Base-by-base conservation (phyloP, 2,329 filamentous ascomycete species). In the Penicillium palitans region DNA sequence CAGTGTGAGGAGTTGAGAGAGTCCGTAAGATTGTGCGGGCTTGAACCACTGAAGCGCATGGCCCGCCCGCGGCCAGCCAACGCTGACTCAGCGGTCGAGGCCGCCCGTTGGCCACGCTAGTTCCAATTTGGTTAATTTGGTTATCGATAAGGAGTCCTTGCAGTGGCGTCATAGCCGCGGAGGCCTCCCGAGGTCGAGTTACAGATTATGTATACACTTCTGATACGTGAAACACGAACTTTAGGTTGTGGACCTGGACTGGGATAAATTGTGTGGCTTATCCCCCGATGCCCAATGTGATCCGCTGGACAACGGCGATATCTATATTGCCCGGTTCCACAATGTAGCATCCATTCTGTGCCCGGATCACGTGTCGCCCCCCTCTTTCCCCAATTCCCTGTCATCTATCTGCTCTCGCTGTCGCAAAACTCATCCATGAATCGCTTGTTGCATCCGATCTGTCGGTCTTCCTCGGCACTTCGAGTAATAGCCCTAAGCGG, bases 51-150 rank as follows among this genome's bases (percentile, higher is more conserved):
- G 12, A 19, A 42, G 27, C 37, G 19, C 46, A 42, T 31, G 17
- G 27, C 37, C 25, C 35, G 44, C 27, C 41, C 17, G 25, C 24
- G 37, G 24, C n/a, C 25, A 52, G 21, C 44, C 63, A 61, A 61
- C 63, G 40, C 64, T 72, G 67, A 74, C 52, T 74, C 70, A 73
- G 65, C 68, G 51, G 52, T 57, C 55, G 54, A 61, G 59, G 56
- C 64, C 58, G 29, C 44, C 63, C 55, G 29, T 50, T 53, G 60
- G 54, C 51, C 49, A 25, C 45, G 55, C 62, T 67, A 67, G 51
- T 57, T 61, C 62, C 2, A 6, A 52, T 67, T 54, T 3, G 62
- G 62, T 44, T 2, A 6, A 52, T 67, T 54, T 3, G 62, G 62
- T 44, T 60, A 64, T 69, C 60, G 62, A 66, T 66, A 64, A 64